Evolutionary conservation across 1,139 yeast genomes (phyloP), one percentile per base, ranked within the genome.

Genomic region (Taphrina flavorubra): DNA sequence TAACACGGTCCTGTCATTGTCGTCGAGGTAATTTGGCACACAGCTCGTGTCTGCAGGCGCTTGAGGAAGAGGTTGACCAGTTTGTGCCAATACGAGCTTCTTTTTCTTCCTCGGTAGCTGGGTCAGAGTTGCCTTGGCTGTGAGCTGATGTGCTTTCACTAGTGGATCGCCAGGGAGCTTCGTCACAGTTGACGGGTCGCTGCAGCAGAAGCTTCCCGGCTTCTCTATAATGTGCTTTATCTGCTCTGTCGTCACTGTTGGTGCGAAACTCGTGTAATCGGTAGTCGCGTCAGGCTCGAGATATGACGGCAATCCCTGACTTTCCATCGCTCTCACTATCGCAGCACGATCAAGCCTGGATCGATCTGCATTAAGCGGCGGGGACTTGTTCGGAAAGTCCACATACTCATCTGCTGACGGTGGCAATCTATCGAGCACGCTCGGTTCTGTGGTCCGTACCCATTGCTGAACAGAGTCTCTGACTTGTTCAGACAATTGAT

Each of bases 101-200:
- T 49, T 49, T 49, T 34, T 49, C n/a, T 49, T 49, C 53, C 53
- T 20, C n/a, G 10, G 53, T 2, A 20, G 53, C 53, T 49, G 53
- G 8, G 53, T 49, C 8, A 11, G 36, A n/a, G n/a, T 1, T 13
- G n/a, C 47, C 18, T 44, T 44, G 47, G 47, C 47, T 6, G 47
- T 44, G 18, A 44, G 47, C 2, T 44, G 47, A 14, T 44, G 47
- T 1, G 18, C 47, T n/a, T 44, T 7, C 47, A n/a, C n/a, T 1
- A 7, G 47, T n/a, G 13, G 8, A 16, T 13, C 16, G 2, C n/a
- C n/a, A 18, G 47, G 47, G 4, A 44, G 18, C 47, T n/a, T 44
- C n/a, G 4, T 7, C 8, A 13, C n/a, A 13, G n/a, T n/a, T 2
- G 8, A 14, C 11, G 47, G 18, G 13, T 7, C 8, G n/a, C 16